phyloP scores from a whole-genome alignment of 106 monocot species.

The Dioscorea dumetorum region DNA sequence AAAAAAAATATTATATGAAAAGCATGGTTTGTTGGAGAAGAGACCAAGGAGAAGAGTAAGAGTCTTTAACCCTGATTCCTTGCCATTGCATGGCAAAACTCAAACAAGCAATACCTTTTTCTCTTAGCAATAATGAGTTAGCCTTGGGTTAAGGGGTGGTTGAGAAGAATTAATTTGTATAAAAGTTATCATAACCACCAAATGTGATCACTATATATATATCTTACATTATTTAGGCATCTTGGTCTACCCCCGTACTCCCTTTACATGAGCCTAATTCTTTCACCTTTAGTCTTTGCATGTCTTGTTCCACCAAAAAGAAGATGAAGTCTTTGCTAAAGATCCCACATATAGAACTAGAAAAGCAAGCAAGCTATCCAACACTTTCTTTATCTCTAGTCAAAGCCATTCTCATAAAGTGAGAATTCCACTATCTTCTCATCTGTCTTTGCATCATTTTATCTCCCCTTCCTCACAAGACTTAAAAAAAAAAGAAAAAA shows the following conservation, averaged over 20 bases:
- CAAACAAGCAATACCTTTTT: not conserved
- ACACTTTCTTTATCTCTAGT: too few species aligned
- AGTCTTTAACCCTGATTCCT: not conserved
- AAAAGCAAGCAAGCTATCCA: too few species aligned
- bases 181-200: constrained; percentile 3
- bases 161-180: not conserved
- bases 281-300: not conserved
- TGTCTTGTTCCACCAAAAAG: constrained; percentile 5
- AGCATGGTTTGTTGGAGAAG: constrained; percentile 1
- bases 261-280: constrained; percentile 2
- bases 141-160: too few species aligned
- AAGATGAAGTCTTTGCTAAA: not conserved
- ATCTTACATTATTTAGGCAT: not conserved
- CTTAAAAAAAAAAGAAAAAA: too few species aligned
- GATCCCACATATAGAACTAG: too few species aligned
- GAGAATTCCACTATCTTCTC: too few species aligned
- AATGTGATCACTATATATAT: not conserved
- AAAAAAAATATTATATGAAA: not conserved
- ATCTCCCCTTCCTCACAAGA: too few species aligned
- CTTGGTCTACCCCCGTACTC: not conserved
- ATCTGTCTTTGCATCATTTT: too few species aligned
- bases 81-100: not conserved
- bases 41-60: not conserved
- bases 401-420: too few species aligned
- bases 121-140: not conserved